Base-by-base conservation (phyloP, 2,329 filamentous ascomycete species). In the Hawksworthiomyces lignivorus region DNA sequence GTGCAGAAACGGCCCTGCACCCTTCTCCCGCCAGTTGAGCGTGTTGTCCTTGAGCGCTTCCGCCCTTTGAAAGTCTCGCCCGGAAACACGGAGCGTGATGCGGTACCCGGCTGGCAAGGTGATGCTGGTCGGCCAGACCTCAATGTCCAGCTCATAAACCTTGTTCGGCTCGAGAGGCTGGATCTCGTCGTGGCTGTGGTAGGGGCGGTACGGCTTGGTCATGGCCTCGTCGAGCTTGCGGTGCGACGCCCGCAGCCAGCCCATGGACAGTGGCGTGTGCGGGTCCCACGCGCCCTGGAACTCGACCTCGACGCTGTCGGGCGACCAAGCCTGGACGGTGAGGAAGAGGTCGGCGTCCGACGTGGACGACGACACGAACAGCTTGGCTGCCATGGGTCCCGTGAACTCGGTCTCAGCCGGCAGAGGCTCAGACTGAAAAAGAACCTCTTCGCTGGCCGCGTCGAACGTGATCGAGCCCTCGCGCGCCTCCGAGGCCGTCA, bases 251-350 rank as follows among this genome's bases (percentile, higher is more conserved):
- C 32, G 18, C 9, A 35, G 32, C 32, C 32, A 35, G 32, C 32
- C 32, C 32, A 35, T 35, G 32, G 32, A 35, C 32, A 35, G 32
- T 14, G 32, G 32, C 32, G 32, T 35, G 32, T 35, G 32, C 19
- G 32, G 32, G 19, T 35, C 32, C 32, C 32, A 35, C 10, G 32
- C 32, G 32, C 32, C 32, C 32, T 35, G 32, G 19, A 35, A 35
- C 19, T 35, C 32, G 19, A 35, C 32, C 19, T 35, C 32, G 32
- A 12, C 24, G 18, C 32, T 20, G 12, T 35, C 32, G 32, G 32
- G 32, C 18, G 32, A 22, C 32, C 32, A 35, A 7, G 17, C 32
- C 32, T 35, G 32, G 17, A 35, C 9, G 10, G 32, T 35, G 19
- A 35, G 24, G 32, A 35, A 35, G 32, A 35, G 32, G 19, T 35